Evolutionary conservation across 495 filamentous ascomycete species (phyloP), one percentile per base, ranked within the genome.

Genomic region (Aspergillus egyptiacus): DNA sequence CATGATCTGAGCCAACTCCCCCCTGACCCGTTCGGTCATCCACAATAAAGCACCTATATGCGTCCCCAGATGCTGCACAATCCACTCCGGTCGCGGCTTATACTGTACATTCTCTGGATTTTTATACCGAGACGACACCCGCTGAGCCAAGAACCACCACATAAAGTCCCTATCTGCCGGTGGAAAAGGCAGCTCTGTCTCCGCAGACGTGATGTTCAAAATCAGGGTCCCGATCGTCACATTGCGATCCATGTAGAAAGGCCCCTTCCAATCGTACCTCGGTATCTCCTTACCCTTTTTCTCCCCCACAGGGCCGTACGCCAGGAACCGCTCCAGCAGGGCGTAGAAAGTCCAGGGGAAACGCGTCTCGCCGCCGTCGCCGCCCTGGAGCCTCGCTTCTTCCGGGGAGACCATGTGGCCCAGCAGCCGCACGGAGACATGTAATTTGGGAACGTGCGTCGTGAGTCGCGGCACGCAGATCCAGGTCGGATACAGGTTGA

Each of bases 341-440:
- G 51, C 55, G 40, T 55, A 56, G 39, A 58, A 61, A 8, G 22
- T 27, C 58, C 58, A 58, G n/a, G 51, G 48, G 20, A 58, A 43
- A 7, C 58, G 47, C 1, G 30, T 13, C 2, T 19, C 42, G 22
- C 57, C 54, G 8, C 54, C 54, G 30, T 47, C 32, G 34, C 46
- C 22, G 34, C 11, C 11, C 8, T 31, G 35, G 14, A 1, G 0
- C 0, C n/a, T 6, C 2, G 20, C n/a, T 2, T 31, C 23, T 4
- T n/a, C 11, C 14, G 10, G 9, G 3, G 8, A 15, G 38, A 47
- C 37, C 19, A 59, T 50, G 25, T 42, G 43, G 5, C 56, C 56
- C 30, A 55, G 53, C 3, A 55, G 38, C 10, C 49, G 52, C 7
- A 55, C 34, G n/a, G 48, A 20, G 23, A 13, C 48, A 13, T 49